Evolutionary conservation across 2,329 filamentous ascomycete species (phyloP).

Genomic region (Pyrenophora graminea): DNA sequence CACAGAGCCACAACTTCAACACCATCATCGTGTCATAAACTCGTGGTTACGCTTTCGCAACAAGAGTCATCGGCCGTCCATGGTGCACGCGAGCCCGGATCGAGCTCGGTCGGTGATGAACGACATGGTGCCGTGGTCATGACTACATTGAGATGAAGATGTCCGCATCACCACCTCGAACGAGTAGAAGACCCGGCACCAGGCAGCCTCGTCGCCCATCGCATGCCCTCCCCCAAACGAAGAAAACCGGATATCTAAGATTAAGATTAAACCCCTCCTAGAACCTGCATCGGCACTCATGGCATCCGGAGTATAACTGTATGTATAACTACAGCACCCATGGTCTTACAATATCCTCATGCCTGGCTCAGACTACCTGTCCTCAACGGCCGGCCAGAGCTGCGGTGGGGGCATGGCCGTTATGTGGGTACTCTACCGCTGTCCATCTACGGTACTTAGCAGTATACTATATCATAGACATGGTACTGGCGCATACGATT

Average conservation of each 20-base stretch:
- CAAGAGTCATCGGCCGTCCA: not conserved
- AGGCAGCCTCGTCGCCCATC: slow-evolving; percentile 1
- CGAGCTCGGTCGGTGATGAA: slow-evolving; percentile 9
- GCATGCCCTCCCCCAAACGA: not conserved
- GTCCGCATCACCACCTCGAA: slow-evolving; percentile 6
- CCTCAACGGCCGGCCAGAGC: slow-evolving; percentile 3
- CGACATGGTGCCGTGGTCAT: not conserved
- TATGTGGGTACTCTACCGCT: not conserved
- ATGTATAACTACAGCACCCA: not conserved
- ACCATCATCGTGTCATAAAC: slow-evolving; percentile 11
- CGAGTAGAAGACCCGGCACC: slow-evolving; percentile 2
- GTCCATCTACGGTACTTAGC: no score
- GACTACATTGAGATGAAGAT: slow-evolving; percentile 8
- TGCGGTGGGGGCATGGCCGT: not conserved
- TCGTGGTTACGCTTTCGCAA: slow-evolving; percentile 5
- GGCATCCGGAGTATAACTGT: not conserved
- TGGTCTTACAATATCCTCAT: not conserved
- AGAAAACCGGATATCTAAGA: not conserved
- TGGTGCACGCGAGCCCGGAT: slow-evolving; percentile 8
- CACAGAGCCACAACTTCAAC: slow-evolving; percentile 6
- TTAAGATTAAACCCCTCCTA: not conserved
- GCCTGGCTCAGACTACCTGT: not conserved
- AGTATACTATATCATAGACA: no score
- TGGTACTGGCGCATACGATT: no score
- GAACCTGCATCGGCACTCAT: not conserved